Base-by-base conservation (phyloP, 2,329 filamentous ascomycete genomes). In the Dactylellina sp. region DNA sequence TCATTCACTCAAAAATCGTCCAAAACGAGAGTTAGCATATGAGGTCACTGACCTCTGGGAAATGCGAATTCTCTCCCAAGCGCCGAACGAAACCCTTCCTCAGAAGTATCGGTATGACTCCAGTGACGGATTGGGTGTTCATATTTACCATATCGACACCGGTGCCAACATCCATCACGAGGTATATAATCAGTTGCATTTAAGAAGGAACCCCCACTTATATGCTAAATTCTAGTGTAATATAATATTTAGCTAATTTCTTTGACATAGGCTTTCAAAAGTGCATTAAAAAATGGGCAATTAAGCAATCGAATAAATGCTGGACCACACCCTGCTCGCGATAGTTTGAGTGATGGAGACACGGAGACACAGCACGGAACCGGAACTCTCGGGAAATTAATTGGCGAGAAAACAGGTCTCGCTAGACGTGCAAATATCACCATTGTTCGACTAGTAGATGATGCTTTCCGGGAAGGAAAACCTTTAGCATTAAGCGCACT, bases 401-500 rank as follows among this genome's bases (percentile, higher is more conserved):
- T 61, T 18, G 56, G 56, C 25, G 16, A 39, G 3, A 18, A 39
- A 24, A 61, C 42, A 12, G 60, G 60, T 1, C 22, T 63, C 16
- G 39, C 60, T 22, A 40, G 47, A 44, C 7, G 22, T 1, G 20
- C 47, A 11, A 44, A 53, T 28, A 22, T 63, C 22, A 63, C 47
- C 22, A 7, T 53, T 25, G 37, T 63, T 22, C 49, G 47, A 0
- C 2, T 44, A 42, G 11, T 24, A 4, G 60, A 63, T 22, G 9
- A 12, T 14, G 35, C 44, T 6, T 63, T 18, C 35, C 60, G 39
- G 14, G 14, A 44, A 35, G 60, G 60, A 44, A 53, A 53, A 16
- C 60, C 60, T 6, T 32, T 63, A 22, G 9, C 22, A n/a, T 12
- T 63, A 12, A 63, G 60, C 24, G 47, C 60, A 24, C 37, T 63